Evolutionary conservation across 768 basidiomycete genomes (phyloP), one percentile per base, ranked within the genome.

Genomic region (Auricularia heimuer): DNA sequence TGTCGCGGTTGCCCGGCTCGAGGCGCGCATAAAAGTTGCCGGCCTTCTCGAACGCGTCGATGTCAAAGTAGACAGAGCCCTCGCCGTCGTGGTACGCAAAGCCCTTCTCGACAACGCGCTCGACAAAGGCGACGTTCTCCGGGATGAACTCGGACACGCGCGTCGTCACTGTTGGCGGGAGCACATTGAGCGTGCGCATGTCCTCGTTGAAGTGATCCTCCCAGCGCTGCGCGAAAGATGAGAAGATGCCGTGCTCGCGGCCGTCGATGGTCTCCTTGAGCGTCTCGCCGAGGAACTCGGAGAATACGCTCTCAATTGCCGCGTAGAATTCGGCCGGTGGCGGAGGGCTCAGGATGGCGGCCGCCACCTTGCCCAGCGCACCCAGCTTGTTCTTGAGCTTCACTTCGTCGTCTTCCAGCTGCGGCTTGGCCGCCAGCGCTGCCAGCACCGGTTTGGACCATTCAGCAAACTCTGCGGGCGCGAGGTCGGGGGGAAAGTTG

Each of bases 111-210:
- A 97, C 79, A 72, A 98, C 91, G 33, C 83, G 78, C 73, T 94
- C 83, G 45, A 98, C 89, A 73, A 94, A 99, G 3, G 83, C 75
- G 62, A 94, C 92, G 68, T 98, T 92, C 76, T 98, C 95, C 3
- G 94, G 92, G 7, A 99, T 88, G 75, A 94, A 99, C 76, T 98
- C 97, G 1, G 95, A 95, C 4, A 98, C 97, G 51, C 96, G 87
- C 1, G 97, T 98, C 63, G 98, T 76, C 3, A 86, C 92, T 73
- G 96, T 93, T 18, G 97, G 94, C 24, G 88, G 85, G 65, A 88
- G 86, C 47, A 98, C 90, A 67, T 83, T 84, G 18, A 99, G 82
- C n/a, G 88, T 85, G 16, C 79, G 77, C 97, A 99, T 99, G 71
- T 98, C 94, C 36, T 85, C 78, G 79, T 96, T 94, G 78, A 94